Evolutionary conservation across 495 filamentous ascomycete species (phyloP), one percentile per base, ranked within the genome.

Genomic region (Aspergillus egyptiacus): DNA sequence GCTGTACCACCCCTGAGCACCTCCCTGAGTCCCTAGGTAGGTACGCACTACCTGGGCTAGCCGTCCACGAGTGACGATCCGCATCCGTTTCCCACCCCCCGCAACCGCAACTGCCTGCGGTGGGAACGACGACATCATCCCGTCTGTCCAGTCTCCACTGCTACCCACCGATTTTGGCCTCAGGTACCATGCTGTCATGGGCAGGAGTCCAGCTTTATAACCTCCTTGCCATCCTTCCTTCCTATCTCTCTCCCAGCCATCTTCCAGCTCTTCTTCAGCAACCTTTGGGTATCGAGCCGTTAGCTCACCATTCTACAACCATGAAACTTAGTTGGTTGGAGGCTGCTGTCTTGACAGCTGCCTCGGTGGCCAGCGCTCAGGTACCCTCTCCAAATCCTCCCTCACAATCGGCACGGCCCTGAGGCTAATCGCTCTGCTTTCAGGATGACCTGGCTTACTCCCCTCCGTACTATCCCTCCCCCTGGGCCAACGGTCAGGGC

Each of bases 391-490:
- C 24, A 33, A 17, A 22, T 20, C 9, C 13, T n/a, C n/a, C n/a
- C n/a, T n/a, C n/a, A n/a, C n/a, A n/a, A n/a, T n/a, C n/a, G n/a
- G n/a, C n/a, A n/a, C n/a, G n/a, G n/a, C n/a, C n/a, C n/a, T n/a
- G n/a, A n/a, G n/a, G n/a, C n/a, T n/a, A n/a, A n/a, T n/a, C n/a
- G n/a, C n/a, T n/a, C 14, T 25, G 40, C 45, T 1, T 9, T 10
- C 39, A 55, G 52, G 43, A 71, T 67, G 56, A 64, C 15, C 41
- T 71, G 25, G 65, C 69, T 3, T 68, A 62, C 43, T 73, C 69
- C 14, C 81, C 82, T 40, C 89, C 89, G 5, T 79, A 72, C 57
- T 96, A 95, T 61, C 90, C 90, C 7, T 87, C 86, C 8, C 88
- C 90, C 68, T 91, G 91, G 86, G 75, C 80, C 53, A 74, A 76